Conservation (phyloP, 805 yeast genomes). For the Zygotorulaspora sp. region DNA sequence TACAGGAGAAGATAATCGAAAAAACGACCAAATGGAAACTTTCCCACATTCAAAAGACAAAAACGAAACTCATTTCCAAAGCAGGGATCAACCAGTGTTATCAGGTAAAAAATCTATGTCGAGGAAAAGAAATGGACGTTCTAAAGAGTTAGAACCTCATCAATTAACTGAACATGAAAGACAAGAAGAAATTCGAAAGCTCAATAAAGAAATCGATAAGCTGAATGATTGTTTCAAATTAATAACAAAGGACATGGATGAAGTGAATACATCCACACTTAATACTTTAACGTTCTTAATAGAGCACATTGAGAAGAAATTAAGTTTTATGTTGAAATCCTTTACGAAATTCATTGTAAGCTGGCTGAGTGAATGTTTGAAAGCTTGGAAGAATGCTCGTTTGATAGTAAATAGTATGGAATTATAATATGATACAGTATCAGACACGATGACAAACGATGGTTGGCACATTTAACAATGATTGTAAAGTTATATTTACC, state of each 20-base stretch:
- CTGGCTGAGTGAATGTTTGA: constrained; percentile 38
- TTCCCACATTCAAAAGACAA: background rate
- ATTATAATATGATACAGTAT: too few relatives aligned
- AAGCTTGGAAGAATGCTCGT: constrained; percentile 40
- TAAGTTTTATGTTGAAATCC: constrained; percentile 30
- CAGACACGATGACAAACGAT: too few relatives aligned
- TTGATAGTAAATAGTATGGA: constrained; percentile 8
- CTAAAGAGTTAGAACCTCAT: constrained; percentile 30
- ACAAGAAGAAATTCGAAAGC: constrained; percentile 34
- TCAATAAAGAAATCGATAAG: constrained; percentile 37
- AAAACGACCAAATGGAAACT: background rate
- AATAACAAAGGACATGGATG: constrained; percentile 36
- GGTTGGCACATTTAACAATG: too few relatives aligned
- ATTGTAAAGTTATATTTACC: too few relatives aligned
- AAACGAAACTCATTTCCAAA: constrained; percentile 1
- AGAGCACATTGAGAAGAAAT: constrained; percentile 27
- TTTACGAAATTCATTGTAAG: constrained; percentile 35
- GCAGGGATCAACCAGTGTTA: background rate
- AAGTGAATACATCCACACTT: constrained; percentile 35
- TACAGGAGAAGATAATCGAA: background rate
- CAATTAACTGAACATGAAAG: constrained; percentile 36
- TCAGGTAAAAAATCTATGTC: constrained; percentile 4
- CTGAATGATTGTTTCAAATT: constrained; percentile 39
- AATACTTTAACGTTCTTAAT: constrained; percentile 30
- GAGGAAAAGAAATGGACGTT: constrained; percentile 4